Evolutionary conservation across 2,329 filamentous ascomycete genomes (phyloP), one percentile per base, ranked within the genome.

Genomic region (Acephala macrosclerotiorum): DNA sequence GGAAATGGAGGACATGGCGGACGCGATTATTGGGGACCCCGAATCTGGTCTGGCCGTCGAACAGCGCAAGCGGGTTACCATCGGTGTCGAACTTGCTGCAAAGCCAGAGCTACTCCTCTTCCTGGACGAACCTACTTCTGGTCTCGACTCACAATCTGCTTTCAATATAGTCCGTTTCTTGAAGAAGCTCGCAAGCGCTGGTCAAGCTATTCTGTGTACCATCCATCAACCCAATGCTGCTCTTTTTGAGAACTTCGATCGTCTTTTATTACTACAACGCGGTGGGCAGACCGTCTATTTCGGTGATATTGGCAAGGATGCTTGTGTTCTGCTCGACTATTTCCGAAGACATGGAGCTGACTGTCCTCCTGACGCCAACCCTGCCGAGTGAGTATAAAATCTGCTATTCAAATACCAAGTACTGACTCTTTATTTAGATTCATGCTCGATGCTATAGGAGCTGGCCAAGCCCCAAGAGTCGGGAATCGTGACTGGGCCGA

Each of bases 191-290:
- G 83, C 85, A 70, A 79, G 81, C 61, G 87, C 87, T 26, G 89
- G 89, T 1, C 89, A 91, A 73, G 89, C 89, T 22, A 88, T 92
- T 70, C 79, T 91, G 1, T 91, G 88, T 73, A 91, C 89, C 0
- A 91, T 91, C 61, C 89, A 91, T 79, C 89, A 91, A 70, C 89
- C 89, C 0, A 90, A 88, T 59, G 86, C 87, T n/a, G 85, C 88
- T 0, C 79, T 91, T 0, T 91, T 92, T 71, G 88, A 91, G 72
- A 85, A 89, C 71, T 92, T 92, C 68, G 89, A 91, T 73, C 83
- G 88, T 40, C 80, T 92, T 1, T 76, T 91, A 1, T 78, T 91
- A 12, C 80, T 91, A 0, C 84, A 90, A 72, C 81, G 82, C 61
- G 89, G 89, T 66, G 89, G 89, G 7, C 80, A 85, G 62, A 87